These are phyloP conservation scores for Boletus coccyginus DNA, from an alignment of 768 basidiomycete species.

Conservation along the genomic window DNA sequence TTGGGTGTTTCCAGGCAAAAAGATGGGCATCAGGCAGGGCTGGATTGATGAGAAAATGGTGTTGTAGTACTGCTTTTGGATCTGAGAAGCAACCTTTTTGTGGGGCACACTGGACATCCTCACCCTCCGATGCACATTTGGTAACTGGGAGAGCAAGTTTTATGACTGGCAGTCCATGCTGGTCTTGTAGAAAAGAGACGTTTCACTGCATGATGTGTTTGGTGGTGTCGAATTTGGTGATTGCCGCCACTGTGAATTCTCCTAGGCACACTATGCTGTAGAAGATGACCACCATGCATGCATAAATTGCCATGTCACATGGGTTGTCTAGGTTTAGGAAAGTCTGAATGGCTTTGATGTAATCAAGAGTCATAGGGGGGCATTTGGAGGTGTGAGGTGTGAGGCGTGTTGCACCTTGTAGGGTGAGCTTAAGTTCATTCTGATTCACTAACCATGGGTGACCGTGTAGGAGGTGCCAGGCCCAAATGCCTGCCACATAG, in stretches of 20 bases:
- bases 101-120: not conserved
- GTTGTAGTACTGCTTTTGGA: too few species aligned
- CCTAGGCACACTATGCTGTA: not conserved
- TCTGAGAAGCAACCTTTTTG: too few species aligned
- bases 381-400: fast-evolving
- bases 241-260: too few species aligned
- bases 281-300: not conserved
- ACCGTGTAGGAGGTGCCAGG: too few species aligned
- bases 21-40: too few species aligned
- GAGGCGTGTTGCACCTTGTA: too few species aligned
- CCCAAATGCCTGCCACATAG: too few species aligned
- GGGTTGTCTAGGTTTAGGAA: not conserved
- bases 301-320: not conserved
- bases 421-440: too few species aligned
- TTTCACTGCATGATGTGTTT: not conserved
- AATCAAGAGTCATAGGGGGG: not conserved
- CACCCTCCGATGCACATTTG: not conserved
- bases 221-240: not conserved
- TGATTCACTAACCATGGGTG: too few species aligned
- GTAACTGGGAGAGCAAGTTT: not conserved
- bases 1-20: too few species aligned
- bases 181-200: not conserved
- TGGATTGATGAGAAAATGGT: too few species aligned
- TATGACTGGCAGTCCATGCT: not conserved
- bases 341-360: too few species aligned